Conservation (phyloP, 169 alveolate genomes). For the Cryptosporidium felis region DNA sequence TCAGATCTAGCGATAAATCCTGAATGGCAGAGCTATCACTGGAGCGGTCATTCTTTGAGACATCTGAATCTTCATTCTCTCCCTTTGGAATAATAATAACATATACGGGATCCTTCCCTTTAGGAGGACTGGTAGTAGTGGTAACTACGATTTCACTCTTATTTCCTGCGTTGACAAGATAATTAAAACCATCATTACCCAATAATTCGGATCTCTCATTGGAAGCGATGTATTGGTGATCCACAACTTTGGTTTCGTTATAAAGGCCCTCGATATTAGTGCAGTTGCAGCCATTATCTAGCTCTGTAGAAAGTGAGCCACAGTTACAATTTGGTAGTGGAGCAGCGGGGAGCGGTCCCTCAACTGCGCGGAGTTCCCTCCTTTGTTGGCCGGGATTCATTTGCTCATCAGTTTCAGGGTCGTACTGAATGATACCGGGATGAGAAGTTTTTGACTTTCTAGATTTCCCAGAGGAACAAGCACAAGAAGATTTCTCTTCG, state of each 20-base stretch:
- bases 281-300: conserved; percentile 14
- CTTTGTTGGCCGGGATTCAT: too few relatives aligned
- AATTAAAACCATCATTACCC: not conserved
- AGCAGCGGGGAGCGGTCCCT: too few relatives aligned
- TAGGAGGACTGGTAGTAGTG: not conserved
- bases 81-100: not conserved
- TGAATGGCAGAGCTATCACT: not conserved
- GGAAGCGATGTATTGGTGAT: not conserved
- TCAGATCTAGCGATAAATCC: not conserved
- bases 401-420: not conserved
- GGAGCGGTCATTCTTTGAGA: not conserved
- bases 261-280: conserved; percentile 3
- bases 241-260: not conserved
- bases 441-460: not conserved
- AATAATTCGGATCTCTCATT: not conserved
- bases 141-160: not conserved
- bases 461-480: not conserved
- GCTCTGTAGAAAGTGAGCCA: not conserved
- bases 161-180: not conserved
- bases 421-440: too few relatives aligned
- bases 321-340: conserved; percentile 34
- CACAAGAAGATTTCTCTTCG: not conserved
- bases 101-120: not conserved
- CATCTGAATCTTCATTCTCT: not conserved
- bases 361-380: too few relatives aligned